Conservation (phyloP, 2,329 filamentous ascomycete species). For the Talaromyces sp. region DNA sequence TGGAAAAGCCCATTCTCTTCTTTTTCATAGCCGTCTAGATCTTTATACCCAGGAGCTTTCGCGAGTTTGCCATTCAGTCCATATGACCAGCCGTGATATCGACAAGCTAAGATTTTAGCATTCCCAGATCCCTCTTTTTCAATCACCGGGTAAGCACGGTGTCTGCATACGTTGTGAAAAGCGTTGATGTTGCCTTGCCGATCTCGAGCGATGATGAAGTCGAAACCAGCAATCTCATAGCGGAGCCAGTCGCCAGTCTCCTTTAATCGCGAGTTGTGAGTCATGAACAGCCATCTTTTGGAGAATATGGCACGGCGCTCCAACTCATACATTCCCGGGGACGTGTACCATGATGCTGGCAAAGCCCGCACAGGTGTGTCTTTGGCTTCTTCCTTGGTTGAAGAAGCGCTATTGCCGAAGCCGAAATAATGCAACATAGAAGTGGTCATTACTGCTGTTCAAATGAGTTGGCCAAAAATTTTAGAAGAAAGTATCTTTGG, state of each 20-base stretch:
- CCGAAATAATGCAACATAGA: not conserved
- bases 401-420: not conserved
- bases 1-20: slow-evolving; percentile 49
- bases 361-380: slow-evolving; percentile 19
- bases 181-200: slow-evolving; percentile 49
- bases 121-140: slow-evolving; percentile 46
- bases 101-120: slow-evolving; percentile 49
- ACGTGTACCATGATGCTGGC: slow-evolving; percentile 46
- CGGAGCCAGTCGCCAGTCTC: slow-evolving; percentile 52
- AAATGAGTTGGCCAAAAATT: not conserved
- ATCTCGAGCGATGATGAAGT: slow-evolving; percentile 50
- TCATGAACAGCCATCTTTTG: slow-evolving; percentile 42
- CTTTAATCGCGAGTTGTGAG: slow-evolving; percentile 40
- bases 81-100: slow-evolving; percentile 58
- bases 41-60: slow-evolving; percentile 53
- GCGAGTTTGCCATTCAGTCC: slow-evolving; percentile 49
- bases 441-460: not conserved
- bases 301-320: slow-evolving; percentile 55
- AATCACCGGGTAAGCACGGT: slow-evolving; percentile 51
- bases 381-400: not conserved
- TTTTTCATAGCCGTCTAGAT: slow-evolving; percentile 50
- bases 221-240: slow-evolving; percentile 52
- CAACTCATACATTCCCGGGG: slow-evolving; percentile 44
- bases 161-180: slow-evolving; percentile 57
- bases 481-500: not conserved